These are phyloP conservation scores for Pichia membranifaciens DNA, from an alignment of 805 yeast genomes.

Conservation along the genomic window DNA sequence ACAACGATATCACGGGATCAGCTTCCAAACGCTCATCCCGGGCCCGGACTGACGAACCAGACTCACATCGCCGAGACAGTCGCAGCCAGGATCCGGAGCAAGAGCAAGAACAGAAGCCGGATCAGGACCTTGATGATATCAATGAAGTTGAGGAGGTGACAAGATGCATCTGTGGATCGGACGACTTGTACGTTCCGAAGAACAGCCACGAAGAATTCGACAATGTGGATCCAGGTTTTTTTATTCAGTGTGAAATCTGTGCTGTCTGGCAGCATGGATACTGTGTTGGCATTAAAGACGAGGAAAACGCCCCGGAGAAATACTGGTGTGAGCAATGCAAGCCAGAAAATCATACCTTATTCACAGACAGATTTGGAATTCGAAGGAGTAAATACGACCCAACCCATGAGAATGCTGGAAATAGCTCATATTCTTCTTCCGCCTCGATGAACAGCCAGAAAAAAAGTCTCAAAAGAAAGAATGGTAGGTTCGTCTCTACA, in stretches of 20 bases:
- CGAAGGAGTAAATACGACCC: conserved; percentile 45
- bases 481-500: conserved; percentile 21
- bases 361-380: conserved; percentile 42
- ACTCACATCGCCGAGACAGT: background rate
- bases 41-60: conserved; percentile 1
- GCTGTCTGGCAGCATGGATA: conserved; percentile 97
- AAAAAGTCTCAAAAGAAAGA: conserved; percentile 17
- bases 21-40: conserved; percentile 6
- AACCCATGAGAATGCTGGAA: conserved; percentile 23
- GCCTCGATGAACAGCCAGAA: background rate
- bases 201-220: conserved; percentile 32
- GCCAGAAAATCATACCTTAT: conserved; percentile 68
- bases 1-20: background rate
- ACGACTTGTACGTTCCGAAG: conserved; percentile 34
- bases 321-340: conserved; percentile 92
- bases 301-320: conserved; percentile 79
- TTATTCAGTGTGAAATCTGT: conserved; percentile 84
- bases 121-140: conserved; percentile 16
- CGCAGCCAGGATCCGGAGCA: background rate
- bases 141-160: conserved; percentile 40
- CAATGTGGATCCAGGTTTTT: conserved; percentile 49
- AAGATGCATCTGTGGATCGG: conserved; percentile 50
- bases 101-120: background rate
- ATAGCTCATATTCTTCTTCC: background rate
- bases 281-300: conserved; percentile 81